A percentile compares a stretch with the other conserved stretches of the same genome.
These are phyloP conservation scores for Endogone sp. DNA, from an alignment of 192 early-diverging fungal genomes.

Conservation along the genomic window DNA sequence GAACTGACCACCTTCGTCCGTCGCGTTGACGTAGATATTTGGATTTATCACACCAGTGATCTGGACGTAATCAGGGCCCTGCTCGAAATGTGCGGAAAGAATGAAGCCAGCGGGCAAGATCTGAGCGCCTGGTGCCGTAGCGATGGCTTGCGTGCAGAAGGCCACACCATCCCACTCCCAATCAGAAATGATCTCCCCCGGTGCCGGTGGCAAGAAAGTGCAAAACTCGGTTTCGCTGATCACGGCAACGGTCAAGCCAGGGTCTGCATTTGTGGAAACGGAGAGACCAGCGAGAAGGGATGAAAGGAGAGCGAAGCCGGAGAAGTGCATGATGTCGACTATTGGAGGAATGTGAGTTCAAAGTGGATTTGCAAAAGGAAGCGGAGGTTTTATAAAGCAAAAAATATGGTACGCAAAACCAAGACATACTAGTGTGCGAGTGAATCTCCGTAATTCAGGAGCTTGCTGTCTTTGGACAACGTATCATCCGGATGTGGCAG, in stretches of 20 bases:
- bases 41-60: conserved; percentile 47
- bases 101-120: conserved; percentile 44
- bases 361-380: background rate
- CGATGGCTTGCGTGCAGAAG: conserved; percentile 34
- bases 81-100: conserved; percentile 36
- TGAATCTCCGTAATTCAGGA: too few species aligned
- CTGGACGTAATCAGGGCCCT: conserved; percentile 42
- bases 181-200: conserved; percentile 26
- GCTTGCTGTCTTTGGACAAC: too few species aligned
- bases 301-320: background rate
- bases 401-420: too few species aligned
- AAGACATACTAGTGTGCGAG: too few species aligned
- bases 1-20: conserved; percentile 47
- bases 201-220: conserved; percentile 38
- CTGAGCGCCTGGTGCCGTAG: conserved; percentile 28
- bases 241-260: background rate
- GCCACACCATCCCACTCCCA: conserved; percentile 39
- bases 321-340: background rate
- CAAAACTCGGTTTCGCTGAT: conserved; percentile 24
- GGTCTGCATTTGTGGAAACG: background rate
- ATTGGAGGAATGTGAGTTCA: background rate
- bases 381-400: background rate
- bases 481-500: too few species aligned
- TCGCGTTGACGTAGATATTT: conserved; percentile 19
- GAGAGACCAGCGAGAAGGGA: background rate